Evolutionary conservation across 805 yeast genomes (phyloP).

Genomic region (Debaryomyces maramus): DNA sequence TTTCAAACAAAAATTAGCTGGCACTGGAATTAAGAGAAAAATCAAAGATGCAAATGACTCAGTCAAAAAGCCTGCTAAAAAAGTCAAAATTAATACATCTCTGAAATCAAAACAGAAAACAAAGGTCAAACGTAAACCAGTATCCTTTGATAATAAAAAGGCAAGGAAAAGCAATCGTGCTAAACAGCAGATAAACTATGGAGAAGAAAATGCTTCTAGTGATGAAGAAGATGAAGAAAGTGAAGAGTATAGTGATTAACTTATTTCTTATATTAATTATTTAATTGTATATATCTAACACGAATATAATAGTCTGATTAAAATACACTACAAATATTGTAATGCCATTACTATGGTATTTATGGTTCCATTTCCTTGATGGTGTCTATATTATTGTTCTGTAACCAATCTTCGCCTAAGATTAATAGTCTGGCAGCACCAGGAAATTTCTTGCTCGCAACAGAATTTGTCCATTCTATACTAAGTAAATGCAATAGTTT

Average conservation of each 20-base stretch:
- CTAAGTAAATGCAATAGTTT: conserved; percentile 57
- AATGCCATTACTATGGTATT: background rate
- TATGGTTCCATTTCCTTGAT: conserved; percentile 44
- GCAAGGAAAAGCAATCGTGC: conserved; percentile 46
- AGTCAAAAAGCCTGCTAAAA: conserved; percentile 19
- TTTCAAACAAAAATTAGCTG: conserved; percentile 24
- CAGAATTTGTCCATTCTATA: conserved; percentile 52
- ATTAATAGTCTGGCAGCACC: conserved; percentile 78
- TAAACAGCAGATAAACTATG: conserved; percentile 36
- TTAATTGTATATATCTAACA: conserved; percentile 4
- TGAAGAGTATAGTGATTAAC: conserved; percentile 6
- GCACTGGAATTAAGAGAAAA: conserved; percentile 13
- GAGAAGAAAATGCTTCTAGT: conserved; percentile 18
- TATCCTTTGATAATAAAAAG: conserved; percentile 18
- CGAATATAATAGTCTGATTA: conserved; percentile 3
- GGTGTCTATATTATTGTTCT: conserved; percentile 45
- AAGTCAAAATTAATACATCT: conserved; percentile 4
- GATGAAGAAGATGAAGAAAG: conserved; percentile 11
- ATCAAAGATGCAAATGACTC: conserved; percentile 11
- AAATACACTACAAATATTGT: no score
- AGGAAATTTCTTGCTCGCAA: conserved; percentile 55
- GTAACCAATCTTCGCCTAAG: conserved; percentile 76
- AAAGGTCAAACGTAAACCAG: conserved; percentile 5
- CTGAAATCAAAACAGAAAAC: conserved; percentile 2
- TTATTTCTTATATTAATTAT: conserved; percentile 1